Evolutionary conservation across 2,329 filamentous ascomycete species (phyloP), one percentile per base, ranked within the genome.

Genomic region (Colletotrichum orbiculare): DNA sequence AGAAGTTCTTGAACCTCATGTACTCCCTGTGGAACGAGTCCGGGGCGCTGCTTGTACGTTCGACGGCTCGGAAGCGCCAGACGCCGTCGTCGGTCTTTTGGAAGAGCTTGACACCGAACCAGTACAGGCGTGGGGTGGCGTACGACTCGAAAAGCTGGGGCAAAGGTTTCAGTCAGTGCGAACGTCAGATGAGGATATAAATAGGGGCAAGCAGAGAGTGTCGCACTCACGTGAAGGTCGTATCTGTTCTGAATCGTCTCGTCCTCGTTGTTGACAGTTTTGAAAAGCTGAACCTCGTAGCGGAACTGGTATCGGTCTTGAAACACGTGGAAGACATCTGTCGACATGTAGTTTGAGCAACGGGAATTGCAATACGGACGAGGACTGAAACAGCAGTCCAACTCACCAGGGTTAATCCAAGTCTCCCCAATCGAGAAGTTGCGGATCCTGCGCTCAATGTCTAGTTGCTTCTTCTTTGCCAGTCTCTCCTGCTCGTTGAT

Each of bases 121-220:
- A 85, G 77, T 92, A 94, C 0, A 85, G 82, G 64, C 79, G 80
- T 0, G 89, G 89, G 12, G 78, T 76, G 10, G 82, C 78, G 65
- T 87, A 82, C 6, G 89, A 90, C 74, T 93, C 87, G 78, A 88
- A 92, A 54, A 94, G 81, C 89, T 93, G 12, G 33, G 13, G 34
- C 8, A 7, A 17, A 10, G 6, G 4, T 8, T n/a, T 43, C 13
- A 15, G 42, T 43, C 9, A 43, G 42, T 15, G 13, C 3, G 0
- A 13, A 41, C 13, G 9, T 41, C 38, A 41, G 9, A 41, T 41
- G 38, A 8, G 9, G 38, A 41, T 4, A 13, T 13, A 41, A 41
- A 41, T 3, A 41, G 38, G 38, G 13, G 38, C 38, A 10, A 41
- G 9, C 9, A 39, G 34, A 2, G 4, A 39, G 0, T 64, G 10